Conservation (phyloP, 805 yeast species). For the Metschnikowia kofuensis region DNA sequence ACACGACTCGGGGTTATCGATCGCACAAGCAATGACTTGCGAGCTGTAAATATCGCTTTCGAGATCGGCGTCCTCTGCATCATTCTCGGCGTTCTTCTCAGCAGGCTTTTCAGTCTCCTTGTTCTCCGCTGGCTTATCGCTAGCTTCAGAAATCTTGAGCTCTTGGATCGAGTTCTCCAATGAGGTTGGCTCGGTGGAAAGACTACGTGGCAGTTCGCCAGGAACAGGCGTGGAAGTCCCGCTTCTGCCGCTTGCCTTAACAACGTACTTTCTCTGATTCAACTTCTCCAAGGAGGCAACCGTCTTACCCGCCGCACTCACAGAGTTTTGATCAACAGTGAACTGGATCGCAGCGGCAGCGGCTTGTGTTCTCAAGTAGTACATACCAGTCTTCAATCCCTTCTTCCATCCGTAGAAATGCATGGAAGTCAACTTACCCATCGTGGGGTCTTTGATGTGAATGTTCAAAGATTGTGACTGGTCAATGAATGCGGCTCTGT, state of each 20-base stretch:
- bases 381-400: conserved; percentile 98
- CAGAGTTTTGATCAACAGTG: conserved; percentile 46
- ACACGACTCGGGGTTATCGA: conserved; percentile 95
- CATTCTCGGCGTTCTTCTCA: conserved; percentile 1
- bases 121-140: conserved; percentile 7
- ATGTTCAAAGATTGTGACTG: conserved; percentile 94
- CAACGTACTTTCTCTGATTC: conserved; percentile 36
- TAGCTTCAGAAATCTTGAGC: conserved; percentile 33
- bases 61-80: conserved; percentile 22
- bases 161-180: conserved; percentile 48
- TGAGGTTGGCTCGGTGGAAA: conserved; percentile 40
- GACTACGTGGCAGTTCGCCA: conserved; percentile 19
- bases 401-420: conserved; percentile 99
- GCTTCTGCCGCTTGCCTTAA: conserved; percentile 20
- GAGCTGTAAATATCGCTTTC: conserved; percentile 87
- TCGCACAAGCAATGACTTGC: conserved; percentile 94
- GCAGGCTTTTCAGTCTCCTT: conserved; percentile 2
- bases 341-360: conserved; percentile 97
- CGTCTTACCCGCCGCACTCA: conserved; percentile 36
- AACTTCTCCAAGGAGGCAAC: conserved; percentile 38
- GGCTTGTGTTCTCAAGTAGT: conserved; percentile 95
- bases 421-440: conserved; percentile 96
- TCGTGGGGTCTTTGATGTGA: conserved; percentile 84
- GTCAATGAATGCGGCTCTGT: conserved; percentile 74
- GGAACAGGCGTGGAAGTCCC: conserved; percentile 22